Evolutionary conservation across 768 basidiomycete species (phyloP).

Genomic region (Mycena metata): DNA sequence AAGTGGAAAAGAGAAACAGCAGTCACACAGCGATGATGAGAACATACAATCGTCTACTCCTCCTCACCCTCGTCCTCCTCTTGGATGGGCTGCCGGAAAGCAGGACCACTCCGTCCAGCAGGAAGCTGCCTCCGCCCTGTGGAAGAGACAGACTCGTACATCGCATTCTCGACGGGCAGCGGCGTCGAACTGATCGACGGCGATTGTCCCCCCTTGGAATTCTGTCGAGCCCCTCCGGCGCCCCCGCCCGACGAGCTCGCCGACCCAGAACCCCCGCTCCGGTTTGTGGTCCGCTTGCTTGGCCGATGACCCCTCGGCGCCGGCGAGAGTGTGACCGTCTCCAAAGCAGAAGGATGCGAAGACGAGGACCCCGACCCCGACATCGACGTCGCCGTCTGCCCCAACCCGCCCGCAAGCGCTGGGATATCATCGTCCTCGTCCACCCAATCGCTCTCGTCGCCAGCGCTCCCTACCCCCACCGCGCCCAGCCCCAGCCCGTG

Average conservation of each 20-base stretch:
- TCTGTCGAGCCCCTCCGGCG: constrained; percentile 41
- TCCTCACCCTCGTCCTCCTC: constrained; percentile 92
- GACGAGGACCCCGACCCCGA: constrained; percentile 22
- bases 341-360: constrained; percentile 38
- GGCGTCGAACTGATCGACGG: constrained; percentile 74
- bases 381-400: constrained; percentile 63
- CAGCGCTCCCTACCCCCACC: constrained; percentile 54
- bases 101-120: constrained; percentile 72
- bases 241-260: constrained; percentile 37
- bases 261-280: constrained; percentile 42
- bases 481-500: constrained; percentile 44
- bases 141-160: constrained; percentile 57
- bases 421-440: constrained; percentile 87
- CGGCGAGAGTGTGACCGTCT: constrained; percentile 65
- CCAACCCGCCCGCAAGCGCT: constrained; percentile 83
- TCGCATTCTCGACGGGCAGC: constrained; percentile 67
- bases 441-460: constrained; percentile 91
- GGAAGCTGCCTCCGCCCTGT: constrained; percentile 79
- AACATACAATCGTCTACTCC: constrained; percentile 54
- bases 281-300: constrained; percentile 50
- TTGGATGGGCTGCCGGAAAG: constrained; percentile 79
- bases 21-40: constrained; percentile 14
- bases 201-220: constrained; percentile 68
- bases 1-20: neutral
- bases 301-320: constrained; percentile 63